Evolutionary conservation across 2,329 filamentous ascomycete species (phyloP).

Genomic region (Colletotrichum tropicale): DNA sequence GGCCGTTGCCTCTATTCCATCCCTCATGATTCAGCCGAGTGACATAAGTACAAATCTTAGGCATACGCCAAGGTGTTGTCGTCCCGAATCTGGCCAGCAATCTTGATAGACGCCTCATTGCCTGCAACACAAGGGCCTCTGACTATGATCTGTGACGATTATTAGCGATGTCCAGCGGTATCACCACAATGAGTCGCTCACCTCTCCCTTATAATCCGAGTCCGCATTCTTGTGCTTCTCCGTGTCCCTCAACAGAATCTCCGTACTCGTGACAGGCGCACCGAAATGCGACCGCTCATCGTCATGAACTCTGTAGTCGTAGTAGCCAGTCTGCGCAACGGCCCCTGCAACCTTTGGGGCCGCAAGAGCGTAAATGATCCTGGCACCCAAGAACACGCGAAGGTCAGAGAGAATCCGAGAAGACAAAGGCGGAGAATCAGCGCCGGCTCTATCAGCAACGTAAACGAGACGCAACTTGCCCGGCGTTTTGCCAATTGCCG

Average conservation of each 20-base stretch:
- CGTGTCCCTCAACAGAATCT: slow-evolving; percentile 75
- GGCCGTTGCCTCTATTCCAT: neutral
- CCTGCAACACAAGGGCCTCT: slow-evolving; percentile 77
- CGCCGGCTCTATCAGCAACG: slow-evolving; percentile 74
- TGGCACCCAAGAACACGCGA: slow-evolving; percentile 78
- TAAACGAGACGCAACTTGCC: slow-evolving; percentile 84
- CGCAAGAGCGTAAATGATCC: slow-evolving; percentile 85
- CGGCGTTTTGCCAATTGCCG: slow-evolving; percentile 63
- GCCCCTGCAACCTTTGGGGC: slow-evolving; percentile 85
- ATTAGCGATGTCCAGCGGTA: slow-evolving; percentile 8
- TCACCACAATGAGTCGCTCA: slow-evolving; percentile 40
- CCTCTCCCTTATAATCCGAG: slow-evolving; percentile 65
- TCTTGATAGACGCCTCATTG: slow-evolving; percentile 66
- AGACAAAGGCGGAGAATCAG: slow-evolving; percentile 66
- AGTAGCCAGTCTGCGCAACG: slow-evolving; percentile 84
- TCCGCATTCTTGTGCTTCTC: slow-evolving; percentile 67
- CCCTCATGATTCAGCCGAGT: neutral
- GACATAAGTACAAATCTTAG: slow-evolving; percentile 23
- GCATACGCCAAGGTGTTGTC: slow-evolving; percentile 75
- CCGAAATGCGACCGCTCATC: slow-evolving; percentile 74
- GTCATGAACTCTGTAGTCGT: slow-evolving; percentile 75
- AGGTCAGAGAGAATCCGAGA: slow-evolving; percentile 78
- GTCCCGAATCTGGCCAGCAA: slow-evolving; percentile 67
- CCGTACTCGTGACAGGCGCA: slow-evolving; percentile 77
- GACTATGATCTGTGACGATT: slow-evolving; percentile 63